Percentiles rank a stretch among this genome's conserved stretches.
These are phyloP conservation scores for Hypoxylon fuscum DNA, from an alignment of 495 filamentous ascomycete species.

Conservation along the genomic window DNA sequence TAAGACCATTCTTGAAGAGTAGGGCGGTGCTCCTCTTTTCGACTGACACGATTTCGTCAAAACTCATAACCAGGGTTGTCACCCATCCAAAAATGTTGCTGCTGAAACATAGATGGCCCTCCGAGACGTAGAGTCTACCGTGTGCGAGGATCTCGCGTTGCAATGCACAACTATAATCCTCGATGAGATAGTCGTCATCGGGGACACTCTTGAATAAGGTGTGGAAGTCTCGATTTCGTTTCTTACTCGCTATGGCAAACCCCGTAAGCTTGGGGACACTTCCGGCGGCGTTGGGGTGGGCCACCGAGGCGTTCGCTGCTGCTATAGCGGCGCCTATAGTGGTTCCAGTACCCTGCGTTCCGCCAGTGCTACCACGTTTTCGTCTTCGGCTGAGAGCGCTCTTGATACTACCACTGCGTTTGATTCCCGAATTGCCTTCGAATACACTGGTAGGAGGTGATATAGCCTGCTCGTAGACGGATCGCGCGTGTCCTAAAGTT, in stretches of 20 bases:
- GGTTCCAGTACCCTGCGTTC: constrained; percentile 46
- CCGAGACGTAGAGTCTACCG: constrained; percentile 93
- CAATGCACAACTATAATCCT: constrained; percentile 96
- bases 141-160: constrained; percentile 96
- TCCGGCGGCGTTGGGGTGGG: constrained; percentile 64
- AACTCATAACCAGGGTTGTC: constrained; percentile 95
- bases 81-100: constrained; percentile 99
- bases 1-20: constrained; percentile 96
- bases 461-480: constrained; percentile 59
- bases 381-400: constrained; percentile 76
- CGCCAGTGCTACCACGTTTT: constrained; percentile 82
- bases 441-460: constrained; percentile 72
- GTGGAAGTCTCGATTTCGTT: constrained; percentile 95
- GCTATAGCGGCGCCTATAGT: constrained; percentile 75
- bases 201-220: constrained; percentile 93
- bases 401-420: constrained; percentile 82
- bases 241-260: constrained; percentile 95
- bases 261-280: constrained; percentile 83
- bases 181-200: constrained; percentile 97
- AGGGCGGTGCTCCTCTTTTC: constrained; percentile 97
- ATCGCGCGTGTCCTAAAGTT: constrained; percentile 47
- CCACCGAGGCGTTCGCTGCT: constrained; percentile 69
- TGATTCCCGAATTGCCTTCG: constrained; percentile 72
- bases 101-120: constrained; percentile 97
- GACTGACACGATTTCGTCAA: constrained; percentile 95